Evolutionary conservation across 441 rosid species (phyloP).

Genomic region (Capsella rubella): DNA sequence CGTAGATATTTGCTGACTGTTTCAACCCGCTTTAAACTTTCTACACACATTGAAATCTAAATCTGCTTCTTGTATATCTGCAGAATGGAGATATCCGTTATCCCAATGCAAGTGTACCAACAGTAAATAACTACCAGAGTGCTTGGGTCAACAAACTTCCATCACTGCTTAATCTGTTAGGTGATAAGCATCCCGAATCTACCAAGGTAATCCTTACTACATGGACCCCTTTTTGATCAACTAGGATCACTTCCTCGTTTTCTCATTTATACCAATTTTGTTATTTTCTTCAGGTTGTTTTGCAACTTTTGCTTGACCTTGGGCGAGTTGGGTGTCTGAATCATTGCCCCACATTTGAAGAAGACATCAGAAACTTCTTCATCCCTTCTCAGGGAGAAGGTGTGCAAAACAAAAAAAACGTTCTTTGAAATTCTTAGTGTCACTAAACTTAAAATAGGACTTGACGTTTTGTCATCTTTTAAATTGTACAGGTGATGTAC

Average conservation of each 20-base stretch:
- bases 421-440: slow-evolving; percentile 35
- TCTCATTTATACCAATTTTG: slow-evolving; percentile 21
- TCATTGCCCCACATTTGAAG: slow-evolving; percentile 58
- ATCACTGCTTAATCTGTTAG: slow-evolving; percentile 60
- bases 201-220: slow-evolving; percentile 58
- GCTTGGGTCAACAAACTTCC: slow-evolving; percentile 85
- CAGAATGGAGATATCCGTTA: slow-evolving; percentile 55
- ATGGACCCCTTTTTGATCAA: slow-evolving; percentile 22
- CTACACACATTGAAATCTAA: slow-evolving; percentile 1
- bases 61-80: slow-evolving; percentile 31
- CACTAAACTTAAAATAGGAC: slow-evolving; percentile 23
- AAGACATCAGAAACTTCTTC: slow-evolving; percentile 68
- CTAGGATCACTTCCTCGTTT: background rate
- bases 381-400: slow-evolving; percentile 60
- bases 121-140: slow-evolving; percentile 54
- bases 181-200: slow-evolving; percentile 61
- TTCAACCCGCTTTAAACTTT: slow-evolving; percentile 6
- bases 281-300: slow-evolving; percentile 60
- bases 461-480: slow-evolving; percentile 18
- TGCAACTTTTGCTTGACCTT: slow-evolving; percentile 72
- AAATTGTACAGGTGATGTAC: slow-evolving; percentile 55
- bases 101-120: slow-evolving; percentile 56
- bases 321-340: slow-evolving; percentile 61
- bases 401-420: slow-evolving; percentile 26
- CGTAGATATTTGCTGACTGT: slow-evolving; percentile 16